Percentiles rank a stretch among this genome's conserved stretches.
Conservation (phyloP, 495 filamentous ascomycete species). For the Annulohypoxylon maeteangense region DNA sequence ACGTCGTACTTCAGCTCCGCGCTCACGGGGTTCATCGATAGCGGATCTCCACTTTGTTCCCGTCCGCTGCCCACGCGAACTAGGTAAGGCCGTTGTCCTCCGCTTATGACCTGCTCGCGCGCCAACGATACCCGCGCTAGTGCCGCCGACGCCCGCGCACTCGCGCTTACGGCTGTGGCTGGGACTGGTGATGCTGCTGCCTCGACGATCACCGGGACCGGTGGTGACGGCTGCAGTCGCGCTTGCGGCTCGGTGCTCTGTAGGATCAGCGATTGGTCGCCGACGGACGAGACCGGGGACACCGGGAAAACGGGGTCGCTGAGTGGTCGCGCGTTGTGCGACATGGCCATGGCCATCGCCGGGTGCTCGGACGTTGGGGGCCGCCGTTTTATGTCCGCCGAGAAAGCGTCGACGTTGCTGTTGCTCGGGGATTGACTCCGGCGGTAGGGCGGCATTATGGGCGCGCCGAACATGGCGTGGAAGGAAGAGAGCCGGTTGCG, state of each 20-base stretch:
- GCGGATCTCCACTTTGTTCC: not conserved
- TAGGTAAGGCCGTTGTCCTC: conserved; percentile 22
- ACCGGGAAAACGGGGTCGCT: conserved; percentile 28
- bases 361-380: conserved; percentile 26
- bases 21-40: conserved; percentile 3
- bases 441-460: not conserved
- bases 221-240: not conserved
- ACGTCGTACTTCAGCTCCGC: not conserved
- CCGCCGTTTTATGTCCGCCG: not conserved
- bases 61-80: conserved; percentile 25
- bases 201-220: not conserved
- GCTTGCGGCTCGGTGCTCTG: not conserved
- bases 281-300: conserved; percentile 16
- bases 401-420: not conserved
- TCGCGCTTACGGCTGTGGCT: not conserved
- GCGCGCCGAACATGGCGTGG: conserved; percentile 13
- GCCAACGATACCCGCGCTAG: conserved; percentile 9
- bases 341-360: conserved; percentile 24
- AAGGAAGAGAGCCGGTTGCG: not conserved
- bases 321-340: conserved; percentile 16
- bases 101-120: conserved; percentile 24
- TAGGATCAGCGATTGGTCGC: not conserved
- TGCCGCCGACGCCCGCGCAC: not conserved
- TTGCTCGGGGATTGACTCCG: not conserved
- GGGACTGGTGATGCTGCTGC: not conserved